phyloP scores from a whole-genome alignment of 148 eudicot species.

The Rhododendron ovatum region DNA sequence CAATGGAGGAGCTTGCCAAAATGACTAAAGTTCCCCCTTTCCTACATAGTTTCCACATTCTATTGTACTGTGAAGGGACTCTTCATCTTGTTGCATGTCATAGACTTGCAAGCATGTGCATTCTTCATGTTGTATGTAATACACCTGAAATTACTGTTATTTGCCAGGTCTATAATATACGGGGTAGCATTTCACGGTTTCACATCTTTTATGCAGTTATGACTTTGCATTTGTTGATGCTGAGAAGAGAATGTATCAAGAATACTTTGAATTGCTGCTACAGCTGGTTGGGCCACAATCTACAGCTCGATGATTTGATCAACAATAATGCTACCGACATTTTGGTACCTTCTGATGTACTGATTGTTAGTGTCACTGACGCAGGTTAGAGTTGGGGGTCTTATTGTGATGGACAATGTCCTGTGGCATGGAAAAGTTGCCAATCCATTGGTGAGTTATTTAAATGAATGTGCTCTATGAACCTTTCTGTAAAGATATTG shows the following conservation, averaged over 20 bases:
- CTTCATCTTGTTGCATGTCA: neutral
- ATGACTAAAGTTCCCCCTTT: neutral
- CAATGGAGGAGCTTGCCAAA: neutral
- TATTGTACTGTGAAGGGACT: neutral
- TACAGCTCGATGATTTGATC: neutral
- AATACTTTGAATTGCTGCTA: slow-evolving; percentile 74
- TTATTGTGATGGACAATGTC: slow-evolving; percentile 87
- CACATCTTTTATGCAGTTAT: slow-evolving; percentile 44
- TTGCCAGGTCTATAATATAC: neutral
- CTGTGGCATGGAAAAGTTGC: slow-evolving; percentile 97
- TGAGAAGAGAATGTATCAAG: slow-evolving; percentile 79
- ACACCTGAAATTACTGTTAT: neutral
- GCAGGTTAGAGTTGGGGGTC: slow-evolving; percentile 84
- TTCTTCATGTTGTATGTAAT: neutral
- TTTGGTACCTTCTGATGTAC: neutral
- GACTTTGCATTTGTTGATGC: slow-evolving; percentile 98
- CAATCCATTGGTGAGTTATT: slow-evolving; percentile 52
- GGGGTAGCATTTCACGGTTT: neutral
- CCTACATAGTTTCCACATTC: neutral
- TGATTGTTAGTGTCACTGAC: slow-evolving; percentile 13
- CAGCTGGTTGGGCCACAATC: slow-evolving; percentile 49
- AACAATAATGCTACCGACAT: neutral
- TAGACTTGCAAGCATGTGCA: neutral
- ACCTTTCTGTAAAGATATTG: neutral
- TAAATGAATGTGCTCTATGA: slow-evolving; percentile 3